A percentile compares a stretch with the other conserved stretches of the same genome.
Conservation (phyloP, 2,329 filamentous ascomycete species). For the Claviceps pusilla region DNA sequence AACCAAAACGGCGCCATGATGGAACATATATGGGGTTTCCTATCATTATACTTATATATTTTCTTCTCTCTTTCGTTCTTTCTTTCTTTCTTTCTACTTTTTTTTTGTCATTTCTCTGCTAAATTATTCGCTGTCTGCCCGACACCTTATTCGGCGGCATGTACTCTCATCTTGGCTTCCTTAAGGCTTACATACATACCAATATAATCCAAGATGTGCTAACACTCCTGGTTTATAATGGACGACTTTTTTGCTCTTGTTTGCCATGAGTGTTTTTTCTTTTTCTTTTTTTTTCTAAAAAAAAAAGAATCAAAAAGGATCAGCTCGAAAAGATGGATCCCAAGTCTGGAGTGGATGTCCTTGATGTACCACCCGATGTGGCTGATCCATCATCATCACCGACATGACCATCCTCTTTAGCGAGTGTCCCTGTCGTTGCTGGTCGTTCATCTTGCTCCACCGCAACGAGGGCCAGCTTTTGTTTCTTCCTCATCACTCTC, state of each 20-base stretch:
- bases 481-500: constrained; percentile 19
- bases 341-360: constrained; percentile 14
- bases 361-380: constrained; percentile 2
- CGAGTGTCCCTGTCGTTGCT: background rate
- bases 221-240: no score
- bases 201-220: no score
- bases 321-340: constrained; percentile 14
- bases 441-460: constrained; percentile 12
- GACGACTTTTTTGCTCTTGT: no score
- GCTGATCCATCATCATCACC: background rate
- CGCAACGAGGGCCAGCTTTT: constrained; percentile 22
- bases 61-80: no score
- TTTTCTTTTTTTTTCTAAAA: no score
- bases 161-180: no score
- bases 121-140: no score
- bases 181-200: no score
- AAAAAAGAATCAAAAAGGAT: background rate
- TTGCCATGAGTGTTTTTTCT: no score
- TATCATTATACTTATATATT: background rate
- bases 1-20: background rate
- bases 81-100: no score
- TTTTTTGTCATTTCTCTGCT: no score
- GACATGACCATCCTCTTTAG: background rate
- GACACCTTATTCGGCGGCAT: no score
- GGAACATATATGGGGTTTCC: background rate